Conservation (phyloP, 352 stramenopile species). For the Pythium graminicola region DNA sequence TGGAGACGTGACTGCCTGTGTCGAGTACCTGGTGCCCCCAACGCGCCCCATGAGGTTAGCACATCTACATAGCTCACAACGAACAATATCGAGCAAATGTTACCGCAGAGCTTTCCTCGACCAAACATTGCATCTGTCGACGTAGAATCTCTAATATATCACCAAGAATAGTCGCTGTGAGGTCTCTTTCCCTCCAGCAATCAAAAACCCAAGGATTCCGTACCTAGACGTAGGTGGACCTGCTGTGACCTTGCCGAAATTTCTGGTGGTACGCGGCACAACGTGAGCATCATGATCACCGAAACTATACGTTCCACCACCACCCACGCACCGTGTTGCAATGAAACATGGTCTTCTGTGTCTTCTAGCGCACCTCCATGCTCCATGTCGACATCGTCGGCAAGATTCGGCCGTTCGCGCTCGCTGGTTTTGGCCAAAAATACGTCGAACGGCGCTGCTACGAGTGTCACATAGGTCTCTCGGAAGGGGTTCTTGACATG, state of each 20-base stretch:
- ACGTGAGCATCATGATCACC: not conserved
- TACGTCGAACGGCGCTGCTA: constrained; percentile 25
- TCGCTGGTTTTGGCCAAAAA: constrained; percentile 5
- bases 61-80: too few relatives aligned
- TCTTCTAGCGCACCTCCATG: not conserved
- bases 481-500: constrained; percentile 33
- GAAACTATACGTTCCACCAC: not conserved
- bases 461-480: constrained; percentile 27
- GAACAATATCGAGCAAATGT: not conserved
- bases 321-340: constrained; percentile 11
- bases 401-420: not conserved
- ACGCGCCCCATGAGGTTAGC: not conserved
- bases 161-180: not conserved
- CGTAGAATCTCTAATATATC: constrained; percentile 22
- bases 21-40: constrained; percentile 2
- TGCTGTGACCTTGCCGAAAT: constrained; percentile 25
- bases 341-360: not conserved
- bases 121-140: constrained; percentile 23
- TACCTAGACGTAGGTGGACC: constrained; percentile 30
- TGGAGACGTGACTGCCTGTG: not conserved
- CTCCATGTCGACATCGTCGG: not conserved
- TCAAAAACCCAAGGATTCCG: not conserved
- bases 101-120: constrained; percentile 21
- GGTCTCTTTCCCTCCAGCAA: not conserved
- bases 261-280: constrained; percentile 10